Base-by-base conservation (phyloP, 75 land plant genomes). In the Pinus tabuliformis region DNA sequence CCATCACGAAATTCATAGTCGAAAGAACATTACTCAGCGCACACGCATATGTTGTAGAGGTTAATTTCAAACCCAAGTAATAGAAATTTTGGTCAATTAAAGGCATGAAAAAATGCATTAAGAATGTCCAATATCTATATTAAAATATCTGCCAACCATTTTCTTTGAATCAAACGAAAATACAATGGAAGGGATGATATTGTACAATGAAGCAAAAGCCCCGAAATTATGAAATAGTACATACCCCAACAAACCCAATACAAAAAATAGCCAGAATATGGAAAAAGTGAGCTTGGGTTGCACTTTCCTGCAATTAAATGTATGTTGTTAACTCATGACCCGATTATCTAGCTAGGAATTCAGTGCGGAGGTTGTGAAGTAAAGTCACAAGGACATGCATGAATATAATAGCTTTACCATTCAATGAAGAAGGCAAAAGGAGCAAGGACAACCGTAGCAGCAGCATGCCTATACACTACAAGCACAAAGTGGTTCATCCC, bases 381-480 rank as follows among this genome's bases (percentile, higher is more conserved):
- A n/a, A n/a, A n/a, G n/a, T n/a, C n/a, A n/a, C n/a, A n/a, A n/a
- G n/a, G n/a, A n/a, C n/a, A n/a, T n/a, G n/a, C n/a, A n/a, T n/a
- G n/a, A n/a, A n/a, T n/a, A n/a, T n/a, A n/a, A 37, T 37, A 37
- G 0, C 39, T 3, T 24, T 28, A 89, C 88, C 88, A 81, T 71
- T 89, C 86, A 52, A 83, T 37, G 37, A 82, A 15, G 57, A 79
- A 61, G 26, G 86, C 86, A 73, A 87, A 82, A 30, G 91, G 89
- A 15, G 83, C 79, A 4, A 89, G 82, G 73, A 73, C 62, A 14
- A 78, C 62, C 13, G 85, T 78, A 45, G 91, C 89, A 37, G 82
- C 62, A 30, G 85, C 73, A 72, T 89, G 86, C 1, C 91, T 79
- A 60, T 89, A 89, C 14, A 86, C 77, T 15, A 81, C 80, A 36